Base-by-base conservation (phyloP, 78 protist genomes). In the Pirum gemmata region DNA sequence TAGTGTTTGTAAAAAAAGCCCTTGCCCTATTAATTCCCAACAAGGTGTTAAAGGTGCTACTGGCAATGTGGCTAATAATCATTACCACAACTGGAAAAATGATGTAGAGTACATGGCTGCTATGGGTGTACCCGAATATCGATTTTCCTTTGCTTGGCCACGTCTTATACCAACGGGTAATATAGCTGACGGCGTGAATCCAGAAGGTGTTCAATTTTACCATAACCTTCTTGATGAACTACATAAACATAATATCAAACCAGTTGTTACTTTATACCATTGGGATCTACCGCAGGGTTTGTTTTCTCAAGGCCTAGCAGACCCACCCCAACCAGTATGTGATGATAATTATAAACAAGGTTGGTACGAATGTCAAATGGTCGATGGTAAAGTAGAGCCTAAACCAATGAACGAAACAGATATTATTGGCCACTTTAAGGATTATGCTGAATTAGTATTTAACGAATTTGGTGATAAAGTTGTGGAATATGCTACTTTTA, bases 211-310 rank as follows among this genome's bases (percentile, higher is more conserved):
- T 38, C 61, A 1, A 26, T 86, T 31, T 18, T 92, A 92, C 72
- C 1, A 1, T 35, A 2, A 2, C 2, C 37, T 92, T 21, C 1
- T 92, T 37, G 94, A 92, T 40, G 91, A 33, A 51, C 61, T 92
- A 18, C 18, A 1, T 41, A 35, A 0, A 18, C n/a, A n/a, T 25
- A 78, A 78, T 27, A 92, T 92, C 88, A 13, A 1, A 61, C 92
- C 94, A 2, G 31, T 40, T n/a, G 84, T 92, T 75, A 92, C 94
- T 38, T 72, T 92, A 77, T 92, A 91, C 76, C 94, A 92, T 72
- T 92, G 94, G 94, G 94, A 92, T 78, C 89, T 92, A 1, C 94
- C 94, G 33, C 94, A 92, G 31, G 89, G 61, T 76, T 79, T 92
- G 26, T 41, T 78, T 2, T 13, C 87, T 29, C 36, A 13, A 13